These are phyloP conservation scores for Thielaviopsis populi DNA, from an alignment of 2,329 filamentous ascomycete genomes.

Conservation along the genomic window DNA sequence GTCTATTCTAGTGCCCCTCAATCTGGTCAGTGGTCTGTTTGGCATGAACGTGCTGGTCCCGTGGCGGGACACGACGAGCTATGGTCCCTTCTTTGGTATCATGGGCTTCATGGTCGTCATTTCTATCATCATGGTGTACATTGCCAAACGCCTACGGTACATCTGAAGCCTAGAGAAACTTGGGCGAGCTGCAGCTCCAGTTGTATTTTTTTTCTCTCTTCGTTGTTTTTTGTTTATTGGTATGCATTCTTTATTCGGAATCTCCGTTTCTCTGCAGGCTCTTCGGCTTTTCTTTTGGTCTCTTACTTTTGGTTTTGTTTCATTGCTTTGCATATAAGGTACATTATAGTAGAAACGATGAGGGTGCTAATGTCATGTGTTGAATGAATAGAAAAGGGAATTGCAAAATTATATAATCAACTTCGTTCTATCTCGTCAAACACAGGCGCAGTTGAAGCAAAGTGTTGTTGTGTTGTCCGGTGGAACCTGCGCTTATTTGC, in stretches of 20 bases:
- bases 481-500: background rate
- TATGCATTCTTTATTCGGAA: background rate
- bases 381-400: background rate
- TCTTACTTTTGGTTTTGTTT: background rate
- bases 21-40: conserved; percentile 74
- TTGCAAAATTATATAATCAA: background rate
- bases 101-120: conserved; percentile 39
- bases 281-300: background rate
- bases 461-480: background rate
- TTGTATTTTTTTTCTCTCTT: background rate
- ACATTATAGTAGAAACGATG: background rate
- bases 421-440: background rate
- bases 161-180: conserved; percentile 25
- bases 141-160: conserved; percentile 33
- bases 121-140: conserved; percentile 31
- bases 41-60: conserved; percentile 78
- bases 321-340: background rate
- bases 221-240: background rate
- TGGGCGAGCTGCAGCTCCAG: background rate
- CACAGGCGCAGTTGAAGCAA: background rate
- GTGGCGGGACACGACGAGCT: conserved; percentile 36
- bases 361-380: background rate
- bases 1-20: conserved; percentile 90
- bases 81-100: conserved; percentile 41
- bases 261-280: background rate